Evolutionary conservation across 1,139 yeast genomes (phyloP), one percentile per base, ranked within the genome.

Genomic region (Eremothecium coryli): DNA sequence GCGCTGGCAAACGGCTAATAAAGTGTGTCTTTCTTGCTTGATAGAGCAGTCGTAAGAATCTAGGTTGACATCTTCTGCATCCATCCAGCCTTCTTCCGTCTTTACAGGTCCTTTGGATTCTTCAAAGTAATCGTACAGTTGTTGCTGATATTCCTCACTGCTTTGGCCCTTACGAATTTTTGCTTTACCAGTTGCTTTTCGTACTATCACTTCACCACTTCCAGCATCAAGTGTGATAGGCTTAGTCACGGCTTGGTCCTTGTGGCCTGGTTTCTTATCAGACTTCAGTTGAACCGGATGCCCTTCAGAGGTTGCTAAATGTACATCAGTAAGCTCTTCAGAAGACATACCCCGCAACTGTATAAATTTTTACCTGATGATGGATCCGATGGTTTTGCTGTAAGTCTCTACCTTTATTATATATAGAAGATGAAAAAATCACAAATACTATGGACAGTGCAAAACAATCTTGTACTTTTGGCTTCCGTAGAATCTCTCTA

Each of bases 401-500:
- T n/a, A n/a, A n/a, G n/a, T n/a, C n/a, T n/a, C n/a, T n/a, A n/a
- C n/a, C n/a, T n/a, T n/a, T n/a, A n/a, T n/a, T n/a, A n/a, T n/a
- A n/a, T n/a, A n/a, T n/a, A n/a, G n/a, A n/a, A n/a, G n/a, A n/a
- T n/a, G n/a, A n/a, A n/a, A n/a, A n/a, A n/a, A n/a, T n/a, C n/a
- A n/a, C n/a, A n/a, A n/a, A n/a, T n/a, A n/a, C n/a, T 20, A 20
- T 20, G 22, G 22, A 20, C 22, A 20, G 10, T 20, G 10, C 22
- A 20, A 10, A 8, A 8, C 22, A 8, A 20, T 20, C 22, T 20
- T 20, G 10, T 20, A 10, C 9, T 10, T 10, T 8, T 20, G 7
- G 9, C 22, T 10, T 20, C 7, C 22, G 43, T 78, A 73, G 47
- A 73, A 71, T 36, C 80, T 74, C 52, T 88, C 96, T 52, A 82